Conservation (phyloP, 2,329 filamentous ascomycete genomes). For the Ophiostoma angusticollis region DNA sequence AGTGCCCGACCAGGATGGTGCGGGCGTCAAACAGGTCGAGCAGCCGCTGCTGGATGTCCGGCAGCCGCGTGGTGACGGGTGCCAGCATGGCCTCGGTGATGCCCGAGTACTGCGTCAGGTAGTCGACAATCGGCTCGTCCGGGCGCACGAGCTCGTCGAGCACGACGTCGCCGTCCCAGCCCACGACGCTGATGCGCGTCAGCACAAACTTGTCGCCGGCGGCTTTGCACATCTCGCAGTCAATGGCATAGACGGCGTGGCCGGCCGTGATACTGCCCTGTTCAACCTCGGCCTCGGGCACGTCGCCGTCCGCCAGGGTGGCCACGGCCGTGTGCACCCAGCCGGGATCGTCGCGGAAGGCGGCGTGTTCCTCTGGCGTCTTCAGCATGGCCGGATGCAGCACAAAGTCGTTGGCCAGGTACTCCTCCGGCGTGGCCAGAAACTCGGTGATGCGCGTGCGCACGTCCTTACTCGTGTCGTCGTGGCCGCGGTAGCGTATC, state of each 20-base stretch:
- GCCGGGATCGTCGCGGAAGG: constrained; percentile 47
- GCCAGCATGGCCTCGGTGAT: constrained; percentile 80
- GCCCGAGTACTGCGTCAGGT: constrained; percentile 82
- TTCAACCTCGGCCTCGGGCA: constrained; percentile 59
- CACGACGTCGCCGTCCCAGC: constrained; percentile 72
- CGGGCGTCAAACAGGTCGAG: constrained; percentile 57
- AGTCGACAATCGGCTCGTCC: constrained; percentile 75
- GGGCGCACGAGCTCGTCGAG: constrained; percentile 91
- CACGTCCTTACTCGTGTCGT: constrained; percentile 56
- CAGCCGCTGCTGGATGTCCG: constrained; percentile 70
- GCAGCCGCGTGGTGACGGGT: constrained; percentile 68
- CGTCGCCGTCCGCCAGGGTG: constrained; percentile 50
- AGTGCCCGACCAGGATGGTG: constrained; percentile 68
- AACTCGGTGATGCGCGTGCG: constrained; percentile 75
- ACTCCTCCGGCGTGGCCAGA: constrained; percentile 56
- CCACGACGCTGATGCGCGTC: constrained; percentile 74
- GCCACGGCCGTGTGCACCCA: constrained; percentile 73
- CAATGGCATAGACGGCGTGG: constrained; percentile 64
- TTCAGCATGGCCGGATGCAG: constrained; percentile 65
- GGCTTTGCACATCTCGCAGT: constrained; percentile 97
- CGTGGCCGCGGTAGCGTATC: constrained; percentile 43
- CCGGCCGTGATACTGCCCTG: constrained; percentile 75
- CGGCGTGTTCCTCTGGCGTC: constrained; percentile 39
- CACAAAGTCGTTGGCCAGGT: constrained; percentile 72
- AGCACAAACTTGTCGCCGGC: constrained; percentile 68